Conservation (phyloP, 2,329 filamentous ascomycete genomes). For the Aspergillus calidoustus region DNA sequence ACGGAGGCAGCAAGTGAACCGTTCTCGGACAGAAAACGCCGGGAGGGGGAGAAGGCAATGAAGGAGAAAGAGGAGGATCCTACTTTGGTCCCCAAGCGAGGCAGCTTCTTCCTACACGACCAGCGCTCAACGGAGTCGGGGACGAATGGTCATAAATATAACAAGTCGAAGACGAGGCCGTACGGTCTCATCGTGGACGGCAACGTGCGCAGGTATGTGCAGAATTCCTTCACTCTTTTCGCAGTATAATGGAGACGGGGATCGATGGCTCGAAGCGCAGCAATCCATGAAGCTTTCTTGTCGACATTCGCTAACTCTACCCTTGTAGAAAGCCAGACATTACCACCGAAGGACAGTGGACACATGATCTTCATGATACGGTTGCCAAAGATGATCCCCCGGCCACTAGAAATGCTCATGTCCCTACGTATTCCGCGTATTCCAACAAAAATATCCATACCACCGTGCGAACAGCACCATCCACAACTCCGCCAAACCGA, state of each 20-base stretch:
- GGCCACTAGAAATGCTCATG: constrained; percentile 35
- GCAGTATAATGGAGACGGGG: not conserved
- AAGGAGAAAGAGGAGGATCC: constrained; percentile 87
- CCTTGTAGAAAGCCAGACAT: constrained; percentile 46
- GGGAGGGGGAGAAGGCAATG: constrained; percentile 89
- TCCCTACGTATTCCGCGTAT: constrained; percentile 33
- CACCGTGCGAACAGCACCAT: constrained; percentile 52
- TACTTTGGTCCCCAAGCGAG: constrained; percentile 90
- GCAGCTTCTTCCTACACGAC: constrained; percentile 97
- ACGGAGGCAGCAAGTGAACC: constrained; percentile 56
- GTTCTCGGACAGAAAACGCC: constrained; percentile 71
- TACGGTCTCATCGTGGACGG: constrained; percentile 54
- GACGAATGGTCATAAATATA: constrained; percentile 72
- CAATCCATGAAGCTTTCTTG: not conserved
- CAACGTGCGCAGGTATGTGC: constrained; percentile 48
- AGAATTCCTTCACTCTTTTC: not conserved
- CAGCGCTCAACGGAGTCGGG: constrained; percentile 78
- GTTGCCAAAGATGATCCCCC: constrained; percentile 48
- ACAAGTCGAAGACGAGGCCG: constrained; percentile 59
- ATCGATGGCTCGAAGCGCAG: not conserved
- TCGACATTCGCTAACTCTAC: constrained; percentile 30
- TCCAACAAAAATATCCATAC: constrained; percentile 43
- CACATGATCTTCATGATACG: constrained; percentile 90
- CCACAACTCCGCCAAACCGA: constrained; percentile 70
- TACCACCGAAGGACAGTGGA: constrained; percentile 76